phyloP scores from a whole-genome alignment of 139 green algal genomes.

The Ettlia oleoabundans region DNA sequence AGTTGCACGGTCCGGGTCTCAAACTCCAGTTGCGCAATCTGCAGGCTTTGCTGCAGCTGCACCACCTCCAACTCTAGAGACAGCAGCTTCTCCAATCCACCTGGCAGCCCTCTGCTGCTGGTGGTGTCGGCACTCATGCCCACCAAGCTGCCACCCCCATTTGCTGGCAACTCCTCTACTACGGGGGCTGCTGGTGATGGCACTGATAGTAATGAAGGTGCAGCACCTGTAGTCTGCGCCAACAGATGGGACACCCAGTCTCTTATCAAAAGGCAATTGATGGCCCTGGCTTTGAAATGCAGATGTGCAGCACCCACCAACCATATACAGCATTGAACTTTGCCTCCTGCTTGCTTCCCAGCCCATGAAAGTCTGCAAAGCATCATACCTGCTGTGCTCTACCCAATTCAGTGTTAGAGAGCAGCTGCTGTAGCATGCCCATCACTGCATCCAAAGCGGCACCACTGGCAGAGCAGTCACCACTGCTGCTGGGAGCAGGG shows the following conservation, averaged over 20 bases:
- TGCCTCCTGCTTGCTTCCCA: no score
- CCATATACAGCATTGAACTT: no score
- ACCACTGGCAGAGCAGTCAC: not conserved
- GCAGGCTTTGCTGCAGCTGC: slow-evolving; percentile 38
- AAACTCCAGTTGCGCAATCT: slow-evolving; percentile 33
- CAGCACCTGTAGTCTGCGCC: no score
- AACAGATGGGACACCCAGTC: no score
- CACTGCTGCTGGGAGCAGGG: no score
- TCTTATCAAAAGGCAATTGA: no score
- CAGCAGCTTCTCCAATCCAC: slow-evolving; percentile 26
- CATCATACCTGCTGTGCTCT: not conserved
- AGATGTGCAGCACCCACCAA: no score
- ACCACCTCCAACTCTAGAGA: slow-evolving; percentile 37
- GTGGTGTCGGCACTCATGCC: no score
- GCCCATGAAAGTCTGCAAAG: no score
- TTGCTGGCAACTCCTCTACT: not conserved
- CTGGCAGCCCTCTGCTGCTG: not conserved
- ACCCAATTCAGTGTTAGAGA: not conserved
- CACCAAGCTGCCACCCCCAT: not conserved
- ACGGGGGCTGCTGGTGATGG: no score
- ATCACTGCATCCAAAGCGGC: slow-evolving; percentile 5
- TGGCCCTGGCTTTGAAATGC: no score
- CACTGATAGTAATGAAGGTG: no score
- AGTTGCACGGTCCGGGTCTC: slow-evolving; percentile 14
- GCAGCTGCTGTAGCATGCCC: slow-evolving; percentile 32